Evolutionary conservation across 192 early-diverging fungal species (phyloP).

Genomic region (Backusella sp.): DNA sequence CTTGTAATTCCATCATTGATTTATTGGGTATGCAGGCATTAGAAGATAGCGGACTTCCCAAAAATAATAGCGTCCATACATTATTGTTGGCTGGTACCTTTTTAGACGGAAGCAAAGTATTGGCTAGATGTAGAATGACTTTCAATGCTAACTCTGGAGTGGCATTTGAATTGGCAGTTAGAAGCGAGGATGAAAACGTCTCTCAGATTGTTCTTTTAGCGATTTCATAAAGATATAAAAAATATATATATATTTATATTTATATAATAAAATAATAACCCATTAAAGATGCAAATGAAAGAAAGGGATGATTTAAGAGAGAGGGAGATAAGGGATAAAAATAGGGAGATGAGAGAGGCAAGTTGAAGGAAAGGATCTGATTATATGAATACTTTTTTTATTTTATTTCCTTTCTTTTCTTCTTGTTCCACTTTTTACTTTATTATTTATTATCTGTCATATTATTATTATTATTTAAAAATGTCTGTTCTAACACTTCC

Average conservation of each 20-base stretch:
- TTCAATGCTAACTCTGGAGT: slow-evolving; percentile 80
- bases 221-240: slow-evolving; percentile 50
- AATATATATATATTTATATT: neutral
- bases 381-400: neutral
- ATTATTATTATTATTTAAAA: neutral
- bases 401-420: neutral
- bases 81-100: slow-evolving; percentile 83
- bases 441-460: neutral
- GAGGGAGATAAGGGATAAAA: neutral
- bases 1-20: slow-evolving; percentile 66
- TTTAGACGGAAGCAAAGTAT: slow-evolving; percentile 72
- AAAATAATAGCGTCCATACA: slow-evolving; percentile 78
- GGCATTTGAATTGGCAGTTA: slow-evolving; percentile 86
- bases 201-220: slow-evolving; percentile 78
- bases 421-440: neutral
- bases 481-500: slow-evolving; percentile 3
- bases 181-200: slow-evolving; percentile 64
- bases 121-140: slow-evolving; percentile 86
- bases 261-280: slow-evolving; percentile 1
- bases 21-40: slow-evolving; percentile 85
- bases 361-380: neutral
- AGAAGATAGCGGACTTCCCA: slow-evolving; percentile 70
- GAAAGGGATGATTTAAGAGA: neutral
- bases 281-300: slow-evolving; percentile 7
- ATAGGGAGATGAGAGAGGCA: neutral